A percentile compares a stretch with the other conserved stretches of the same genome.
phyloP scores from a whole-genome alignment of 805 yeast species.

The Ogataea degrootiae region DNA sequence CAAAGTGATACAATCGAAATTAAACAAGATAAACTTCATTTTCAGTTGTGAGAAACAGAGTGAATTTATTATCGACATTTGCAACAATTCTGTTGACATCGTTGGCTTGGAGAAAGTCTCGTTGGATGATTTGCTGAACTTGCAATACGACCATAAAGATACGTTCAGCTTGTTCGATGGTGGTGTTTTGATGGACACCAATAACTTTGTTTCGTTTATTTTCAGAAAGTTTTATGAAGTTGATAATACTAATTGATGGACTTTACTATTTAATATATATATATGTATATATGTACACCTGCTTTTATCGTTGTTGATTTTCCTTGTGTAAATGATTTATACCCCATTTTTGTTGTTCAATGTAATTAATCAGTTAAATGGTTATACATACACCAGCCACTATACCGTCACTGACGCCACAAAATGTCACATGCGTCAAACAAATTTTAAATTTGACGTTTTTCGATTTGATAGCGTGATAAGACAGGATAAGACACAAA shows the following conservation, averaged over 20 bases:
- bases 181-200: constrained; percentile 64
- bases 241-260: constrained; percentile 1
- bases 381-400: no score
- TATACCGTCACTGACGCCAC: no score
- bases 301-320: no score
- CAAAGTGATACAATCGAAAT: constrained; percentile 59
- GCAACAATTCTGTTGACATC: constrained; percentile 38
- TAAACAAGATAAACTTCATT: constrained; percentile 67
- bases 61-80: constrained; percentile 67
- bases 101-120: constrained; percentile 48
- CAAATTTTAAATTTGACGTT: no score
- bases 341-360: no score
- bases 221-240: constrained; percentile 69
- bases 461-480: no score
- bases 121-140: constrained; percentile 64
- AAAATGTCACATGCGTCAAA: no score
- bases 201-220: constrained; percentile 61
- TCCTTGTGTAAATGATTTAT: no score
- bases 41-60: constrained; percentile 74
- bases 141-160: constrained; percentile 65
- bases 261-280: no score
- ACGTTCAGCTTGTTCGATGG: constrained; percentile 58
- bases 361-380: no score
- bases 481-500: no score
- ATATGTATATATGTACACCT: no score